These are phyloP conservation scores for Cutaneotrichosporon sp. DNA, from an alignment of 1,284 basidiomycete species.

Conservation along the genomic window DNA sequence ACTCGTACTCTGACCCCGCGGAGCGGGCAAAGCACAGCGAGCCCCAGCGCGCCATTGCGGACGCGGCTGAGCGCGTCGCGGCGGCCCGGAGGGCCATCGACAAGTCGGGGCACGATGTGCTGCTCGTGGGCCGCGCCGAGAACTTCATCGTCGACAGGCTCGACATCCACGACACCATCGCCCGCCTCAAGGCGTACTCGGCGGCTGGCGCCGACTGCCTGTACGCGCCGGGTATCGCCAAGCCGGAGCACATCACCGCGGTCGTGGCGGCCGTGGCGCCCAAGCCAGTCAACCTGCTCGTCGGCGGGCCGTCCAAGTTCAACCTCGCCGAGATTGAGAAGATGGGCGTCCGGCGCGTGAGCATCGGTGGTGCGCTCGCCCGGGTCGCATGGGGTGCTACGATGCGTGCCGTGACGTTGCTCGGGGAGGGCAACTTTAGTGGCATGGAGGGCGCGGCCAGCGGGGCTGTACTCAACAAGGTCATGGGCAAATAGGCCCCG, in stretches of 20 bases:
- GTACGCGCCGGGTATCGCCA: slow-evolving; percentile 8
- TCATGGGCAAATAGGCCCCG: background rate
- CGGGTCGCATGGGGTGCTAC: slow-evolving; percentile 10
- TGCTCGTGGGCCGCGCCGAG: slow-evolving; percentile 12
- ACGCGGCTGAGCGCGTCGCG: slow-evolving; percentile 4
- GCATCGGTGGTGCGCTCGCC: slow-evolving; percentile 7
- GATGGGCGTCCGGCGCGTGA: slow-evolving; percentile 11
- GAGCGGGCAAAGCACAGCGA: background rate
- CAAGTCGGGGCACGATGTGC: slow-evolving; percentile 1
- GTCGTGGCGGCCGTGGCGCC: slow-evolving; percentile 12
- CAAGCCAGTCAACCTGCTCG: slow-evolving; percentile 14
- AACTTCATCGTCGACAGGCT: slow-evolving; percentile 10
- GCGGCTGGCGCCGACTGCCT: slow-evolving; percentile 10
- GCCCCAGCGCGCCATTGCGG: background rate
- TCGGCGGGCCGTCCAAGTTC: background rate
- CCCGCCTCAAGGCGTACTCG: slow-evolving; percentile 9
- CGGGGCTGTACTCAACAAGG: background rate
- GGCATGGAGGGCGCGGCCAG: slow-evolving; percentile 3
- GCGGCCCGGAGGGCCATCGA: slow-evolving; percentile 12
- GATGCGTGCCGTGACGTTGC: slow-evolving; percentile 1
- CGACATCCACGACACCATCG: slow-evolving; percentile 9
- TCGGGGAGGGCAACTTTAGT: slow-evolving; percentile 6
- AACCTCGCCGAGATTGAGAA: slow-evolving; percentile 4
- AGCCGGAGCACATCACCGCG: slow-evolving; percentile 8
- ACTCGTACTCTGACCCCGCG: background rate